These are phyloP conservation scores for Torulaspora globosa DNA, from an alignment of 1,139 yeast species.

Conservation along the genomic window DNA sequence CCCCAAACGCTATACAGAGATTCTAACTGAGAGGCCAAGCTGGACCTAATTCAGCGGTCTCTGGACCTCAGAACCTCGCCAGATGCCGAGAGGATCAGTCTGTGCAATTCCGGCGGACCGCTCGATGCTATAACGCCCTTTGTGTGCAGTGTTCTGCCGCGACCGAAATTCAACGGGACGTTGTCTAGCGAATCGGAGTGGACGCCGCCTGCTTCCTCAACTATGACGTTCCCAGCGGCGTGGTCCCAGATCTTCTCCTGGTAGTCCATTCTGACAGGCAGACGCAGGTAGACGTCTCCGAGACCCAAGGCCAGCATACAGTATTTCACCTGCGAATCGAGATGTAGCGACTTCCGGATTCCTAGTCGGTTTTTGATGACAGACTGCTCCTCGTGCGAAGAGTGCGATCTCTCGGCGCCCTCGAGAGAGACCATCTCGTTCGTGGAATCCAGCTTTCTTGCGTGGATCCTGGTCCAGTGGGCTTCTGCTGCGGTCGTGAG, in stretches of 20 bases:
- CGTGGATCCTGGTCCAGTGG: constrained; percentile 32
- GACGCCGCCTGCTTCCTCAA: constrained; percentile 85
- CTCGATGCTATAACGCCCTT: constrained; percentile 94
- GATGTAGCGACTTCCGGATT: constrained; percentile 52
- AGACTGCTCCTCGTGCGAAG: constrained; percentile 85
- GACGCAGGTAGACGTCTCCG: constrained; percentile 85
- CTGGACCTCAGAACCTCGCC: constrained; percentile 33
- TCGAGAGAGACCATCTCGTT: constrained; percentile 62
- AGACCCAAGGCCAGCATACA: constrained; percentile 87
- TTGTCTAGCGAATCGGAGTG: constrained; percentile 81
- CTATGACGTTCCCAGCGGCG: constrained; percentile 87
- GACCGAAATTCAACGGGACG: constrained; percentile 70
- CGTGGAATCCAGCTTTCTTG: constrained; percentile 40
- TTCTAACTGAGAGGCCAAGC: not conserved
- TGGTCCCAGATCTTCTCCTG: constrained; percentile 98
- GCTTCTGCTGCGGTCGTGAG: constrained; percentile 38
- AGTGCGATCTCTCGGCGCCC: constrained; percentile 96
- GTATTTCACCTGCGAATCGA: constrained; percentile 95
- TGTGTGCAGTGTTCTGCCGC: constrained; percentile 73
- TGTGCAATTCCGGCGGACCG: constrained; percentile 49
- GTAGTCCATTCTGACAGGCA: constrained; percentile 72
- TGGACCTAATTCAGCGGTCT: constrained; percentile 4
- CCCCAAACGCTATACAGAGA: not conserved
- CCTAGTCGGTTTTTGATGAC: constrained; percentile 63
- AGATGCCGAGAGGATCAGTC: constrained; percentile 59